phyloP scores from a whole-genome alignment of 202 grass and related monocot genomes.

The Panicum hallii region DNA sequence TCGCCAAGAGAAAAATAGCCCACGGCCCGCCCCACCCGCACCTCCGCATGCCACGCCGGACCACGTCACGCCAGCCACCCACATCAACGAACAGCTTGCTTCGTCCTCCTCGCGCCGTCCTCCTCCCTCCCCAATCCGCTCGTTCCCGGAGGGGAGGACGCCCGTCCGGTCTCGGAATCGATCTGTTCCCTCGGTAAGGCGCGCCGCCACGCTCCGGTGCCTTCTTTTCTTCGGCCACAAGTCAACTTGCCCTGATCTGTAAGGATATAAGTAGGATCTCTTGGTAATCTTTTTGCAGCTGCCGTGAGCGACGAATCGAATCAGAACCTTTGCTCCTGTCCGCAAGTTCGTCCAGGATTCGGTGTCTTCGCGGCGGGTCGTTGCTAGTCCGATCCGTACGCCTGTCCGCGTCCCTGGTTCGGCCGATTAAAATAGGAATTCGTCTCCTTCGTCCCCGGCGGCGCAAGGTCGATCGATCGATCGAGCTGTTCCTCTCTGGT shows the following conservation, averaged over 20 bases:
- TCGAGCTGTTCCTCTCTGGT: background rate
- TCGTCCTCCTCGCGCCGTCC: conserved; percentile 4
- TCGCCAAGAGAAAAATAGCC: background rate
- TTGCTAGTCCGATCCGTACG: background rate
- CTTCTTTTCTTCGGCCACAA: too few relatives aligned
- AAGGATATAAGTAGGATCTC: background rate
- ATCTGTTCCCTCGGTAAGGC: background rate
- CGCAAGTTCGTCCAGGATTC: background rate
- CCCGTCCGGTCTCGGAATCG: background rate
- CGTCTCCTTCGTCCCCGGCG: background rate
- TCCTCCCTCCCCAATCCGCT: background rate
- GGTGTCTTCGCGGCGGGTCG: background rate
- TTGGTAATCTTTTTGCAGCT: background rate
- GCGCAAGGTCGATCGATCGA: background rate
- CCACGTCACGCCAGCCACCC: conserved; percentile 17
- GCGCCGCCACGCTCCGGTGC: too few relatives aligned
- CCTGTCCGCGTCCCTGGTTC: background rate
- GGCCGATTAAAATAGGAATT: background rate
- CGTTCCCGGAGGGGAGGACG: background rate
- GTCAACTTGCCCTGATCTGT: background rate
- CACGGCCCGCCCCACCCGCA: background rate
- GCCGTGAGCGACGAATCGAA: background rate
- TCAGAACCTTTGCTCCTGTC: background rate
- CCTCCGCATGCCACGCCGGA: background rate
- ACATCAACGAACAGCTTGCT: background rate